These are phyloP conservation scores for Whalleya microplaca DNA, from an alignment of 2,329 filamentous ascomycete species.

Conservation along the genomic window DNA sequence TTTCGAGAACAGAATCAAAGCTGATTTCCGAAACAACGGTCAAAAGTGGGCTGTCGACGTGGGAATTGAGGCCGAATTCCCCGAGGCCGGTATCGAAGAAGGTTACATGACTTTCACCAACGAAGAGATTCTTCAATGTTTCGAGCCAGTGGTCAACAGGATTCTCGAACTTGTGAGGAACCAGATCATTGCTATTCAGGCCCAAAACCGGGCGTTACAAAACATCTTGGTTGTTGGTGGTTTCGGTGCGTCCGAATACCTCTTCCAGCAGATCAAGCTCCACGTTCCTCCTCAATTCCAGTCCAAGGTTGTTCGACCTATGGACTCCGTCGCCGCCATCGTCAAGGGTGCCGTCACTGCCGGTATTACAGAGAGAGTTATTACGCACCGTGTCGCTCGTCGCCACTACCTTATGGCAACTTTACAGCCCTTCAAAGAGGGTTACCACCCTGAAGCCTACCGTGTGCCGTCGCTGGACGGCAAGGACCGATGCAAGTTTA, in stretches of 20 bases:
- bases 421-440: conserved; percentile 97
- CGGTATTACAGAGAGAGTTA: conserved; percentile 94
- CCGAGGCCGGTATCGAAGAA: conserved; percentile 96
- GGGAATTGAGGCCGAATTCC: conserved; percentile 97
- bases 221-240: conserved; percentile 97
- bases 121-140: conserved; percentile 98
- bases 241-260: conserved; percentile 96
- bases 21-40: conserved; percentile 98
- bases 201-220: conserved; percentile 90
- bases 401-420: conserved; percentile 99
- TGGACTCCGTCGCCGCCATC: conserved; percentile 98
- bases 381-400: conserved; percentile 95
- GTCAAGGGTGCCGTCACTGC: conserved; percentile 98
- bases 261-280: conserved; percentile 99
- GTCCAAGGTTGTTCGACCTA: conserved; percentile 94
- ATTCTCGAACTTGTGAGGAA: conserved; percentile 96
- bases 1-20: conserved; percentile 99
- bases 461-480: conserved; percentile 95
- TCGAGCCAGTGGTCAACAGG: conserved; percentile 96
- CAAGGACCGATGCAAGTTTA: conserved; percentile 98
- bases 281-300: conserved; percentile 98
- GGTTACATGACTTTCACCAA: conserved; percentile 99
- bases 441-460: conserved; percentile 97
- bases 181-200: conserved; percentile 98
- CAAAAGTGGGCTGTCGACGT: conserved; percentile 99